These are phyloP conservation scores for Saccharomyces mikatae DNA, from an alignment of 805 yeast genomes.

Conservation along the genomic window DNA sequence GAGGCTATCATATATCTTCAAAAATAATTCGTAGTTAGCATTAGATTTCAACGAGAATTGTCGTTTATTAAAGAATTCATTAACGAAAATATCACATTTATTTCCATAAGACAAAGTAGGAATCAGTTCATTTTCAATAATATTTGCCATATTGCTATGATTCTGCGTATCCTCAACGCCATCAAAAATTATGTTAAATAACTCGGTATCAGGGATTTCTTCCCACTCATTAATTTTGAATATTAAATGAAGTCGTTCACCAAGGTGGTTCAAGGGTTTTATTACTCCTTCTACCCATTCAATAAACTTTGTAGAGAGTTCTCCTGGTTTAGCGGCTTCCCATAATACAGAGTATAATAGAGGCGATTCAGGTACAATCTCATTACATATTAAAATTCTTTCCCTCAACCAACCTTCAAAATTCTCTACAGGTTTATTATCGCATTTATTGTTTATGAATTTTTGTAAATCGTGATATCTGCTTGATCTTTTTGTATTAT, in stretches of 20 bases:
- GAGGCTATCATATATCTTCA: conserved; percentile 4
- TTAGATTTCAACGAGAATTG: conserved; percentile 12
- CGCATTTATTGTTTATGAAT: conserved; percentile 11
- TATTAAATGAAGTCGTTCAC: conserved; percentile 6
- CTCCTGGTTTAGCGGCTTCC: conserved; percentile 1
- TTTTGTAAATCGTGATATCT: conserved; percentile 9
- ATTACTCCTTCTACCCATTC: conserved; percentile 26
- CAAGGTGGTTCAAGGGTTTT: conserved; percentile 25
- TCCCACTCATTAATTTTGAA: conserved; percentile 21
- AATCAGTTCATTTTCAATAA: conserved; percentile 10
- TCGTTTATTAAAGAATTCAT: conserved; percentile 8
- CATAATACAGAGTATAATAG: conserved; percentile 21
- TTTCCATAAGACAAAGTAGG: conserved; percentile 16
- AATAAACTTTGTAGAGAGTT: conserved; percentile 5
- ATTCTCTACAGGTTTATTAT: conserved; percentile 1
- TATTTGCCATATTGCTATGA: conserved; percentile 3
- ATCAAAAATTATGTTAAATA: conserved; percentile 10
- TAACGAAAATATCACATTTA: conserved; percentile 10
- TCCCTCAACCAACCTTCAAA: conserved; percentile 17
- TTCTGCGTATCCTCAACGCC: neutral
- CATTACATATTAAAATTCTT: conserved; percentile 21
- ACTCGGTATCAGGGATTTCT: conserved; percentile 7
- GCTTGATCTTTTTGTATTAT: conserved; percentile 7
- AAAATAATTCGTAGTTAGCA: conserved; percentile 14
- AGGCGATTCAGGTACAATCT: conserved; percentile 11